These are phyloP conservation scores for Polychaeton citri DNA, from an alignment of 2,329 filamentous ascomycete species.

Conservation along the genomic window DNA sequence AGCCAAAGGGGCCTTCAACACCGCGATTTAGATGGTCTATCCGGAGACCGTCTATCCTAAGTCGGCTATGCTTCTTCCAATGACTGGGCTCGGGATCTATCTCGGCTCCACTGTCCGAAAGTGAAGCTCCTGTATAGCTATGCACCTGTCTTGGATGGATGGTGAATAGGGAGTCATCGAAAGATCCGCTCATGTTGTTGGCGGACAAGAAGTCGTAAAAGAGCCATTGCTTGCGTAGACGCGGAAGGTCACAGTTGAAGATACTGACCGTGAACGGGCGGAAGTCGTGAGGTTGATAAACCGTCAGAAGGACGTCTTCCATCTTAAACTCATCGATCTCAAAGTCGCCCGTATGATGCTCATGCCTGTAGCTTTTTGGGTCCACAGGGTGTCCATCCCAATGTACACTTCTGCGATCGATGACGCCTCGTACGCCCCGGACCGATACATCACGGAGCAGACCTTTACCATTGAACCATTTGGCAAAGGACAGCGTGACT, in stretches of 20 bases:
- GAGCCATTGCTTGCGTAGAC: constrained; percentile 87
- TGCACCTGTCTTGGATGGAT: constrained; percentile 91
- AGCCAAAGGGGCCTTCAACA: constrained; percentile 85
- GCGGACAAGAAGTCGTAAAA: constrained; percentile 96
- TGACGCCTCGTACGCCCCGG: constrained; percentile 79
- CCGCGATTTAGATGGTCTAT: constrained; percentile 94
- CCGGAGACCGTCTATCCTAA: constrained; percentile 83
- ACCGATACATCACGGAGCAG: constrained; percentile 85
- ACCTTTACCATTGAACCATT: constrained; percentile 97
- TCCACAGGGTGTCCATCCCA: constrained; percentile 56
- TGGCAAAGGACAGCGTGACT: constrained; percentile 91
- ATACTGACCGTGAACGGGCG: constrained; percentile 93
- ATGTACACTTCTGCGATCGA: constrained; percentile 74
- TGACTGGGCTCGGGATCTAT: constrained; percentile 52
- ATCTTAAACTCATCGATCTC: constrained; percentile 95
- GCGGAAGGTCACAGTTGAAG: constrained; percentile 86
- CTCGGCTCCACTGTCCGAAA: constrained; percentile 38
- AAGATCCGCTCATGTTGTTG: constrained; percentile 90
- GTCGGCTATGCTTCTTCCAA: constrained; percentile 92
- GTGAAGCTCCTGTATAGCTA: constrained; percentile 54
- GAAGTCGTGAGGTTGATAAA: constrained; percentile 82
- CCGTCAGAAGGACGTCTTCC: constrained; percentile 79
- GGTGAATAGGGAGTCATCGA: constrained; percentile 89
- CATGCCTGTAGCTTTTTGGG: constrained; percentile 74
- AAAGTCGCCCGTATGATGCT: constrained; percentile 84